These are phyloP conservation scores for Eucalyptus albens DNA, from an alignment of 345 rosid genomes.

Conservation along the genomic window DNA sequence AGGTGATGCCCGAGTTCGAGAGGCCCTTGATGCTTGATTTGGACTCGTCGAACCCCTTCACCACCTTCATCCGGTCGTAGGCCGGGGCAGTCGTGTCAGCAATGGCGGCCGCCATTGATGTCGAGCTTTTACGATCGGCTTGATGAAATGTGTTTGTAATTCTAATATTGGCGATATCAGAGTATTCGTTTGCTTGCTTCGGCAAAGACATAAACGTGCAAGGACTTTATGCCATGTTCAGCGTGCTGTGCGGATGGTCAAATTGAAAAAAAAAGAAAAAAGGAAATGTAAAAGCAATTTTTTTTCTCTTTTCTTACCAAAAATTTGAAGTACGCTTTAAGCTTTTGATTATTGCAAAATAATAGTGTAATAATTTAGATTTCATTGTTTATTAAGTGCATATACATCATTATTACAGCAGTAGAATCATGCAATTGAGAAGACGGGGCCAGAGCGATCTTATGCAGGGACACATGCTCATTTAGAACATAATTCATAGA, in stretches of 20 bases:
- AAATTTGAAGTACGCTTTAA: neutral
- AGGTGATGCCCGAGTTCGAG: constrained; percentile 7
- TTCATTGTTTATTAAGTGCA: neutral
- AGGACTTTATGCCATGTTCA: neutral
- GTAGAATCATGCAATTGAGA: neutral
- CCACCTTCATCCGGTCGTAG: neutral
- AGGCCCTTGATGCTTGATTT: constrained; percentile 15
- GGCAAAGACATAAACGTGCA: neutral
- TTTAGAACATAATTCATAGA: too few relatives aligned
- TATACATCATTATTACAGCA: neutral
- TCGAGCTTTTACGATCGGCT: neutral
- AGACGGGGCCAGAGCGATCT: neutral
- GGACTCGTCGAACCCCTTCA: constrained; percentile 14
- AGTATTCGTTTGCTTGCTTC: neutral
- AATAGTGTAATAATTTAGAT: too few relatives aligned
- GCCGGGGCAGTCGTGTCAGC: neutral
- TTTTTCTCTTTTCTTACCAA: neutral
- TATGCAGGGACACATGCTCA: neutral
- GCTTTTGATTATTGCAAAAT: neutral
- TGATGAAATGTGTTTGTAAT: neutral
- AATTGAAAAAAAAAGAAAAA: neutral
- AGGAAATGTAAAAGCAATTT: neutral
- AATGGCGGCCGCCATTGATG: neutral
- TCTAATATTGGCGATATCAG: neutral
- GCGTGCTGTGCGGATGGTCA: neutral